A percentile compares a stretch with the other conserved stretches of the same genome.
These are phyloP conservation scores for Bromus sterilis DNA, from an alignment of 176 grass and related monocot species.

Conservation along the genomic window DNA sequence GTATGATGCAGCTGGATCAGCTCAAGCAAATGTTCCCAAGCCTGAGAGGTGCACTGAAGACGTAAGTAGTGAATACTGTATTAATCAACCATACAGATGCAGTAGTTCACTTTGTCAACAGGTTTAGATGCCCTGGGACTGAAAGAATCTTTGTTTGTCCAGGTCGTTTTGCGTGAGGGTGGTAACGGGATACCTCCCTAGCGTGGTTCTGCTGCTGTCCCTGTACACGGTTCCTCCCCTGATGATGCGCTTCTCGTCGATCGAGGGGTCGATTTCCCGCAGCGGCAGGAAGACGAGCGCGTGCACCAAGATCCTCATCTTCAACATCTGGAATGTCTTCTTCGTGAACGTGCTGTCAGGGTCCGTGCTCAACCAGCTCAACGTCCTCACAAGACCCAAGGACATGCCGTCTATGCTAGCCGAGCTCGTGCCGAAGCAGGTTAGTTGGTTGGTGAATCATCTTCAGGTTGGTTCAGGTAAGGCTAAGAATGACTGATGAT, in stretches of 20 bases:
- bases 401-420: conserved; percentile 78
- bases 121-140: neutral
- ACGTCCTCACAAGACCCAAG: conserved; percentile 65
- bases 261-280: conserved; percentile 82
- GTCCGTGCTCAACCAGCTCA: conserved; percentile 58
- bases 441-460: no score
- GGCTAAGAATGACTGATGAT: no score
- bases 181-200: conserved; percentile 88
- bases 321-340: conserved; percentile 91
- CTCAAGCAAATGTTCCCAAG: conserved; percentile 46
- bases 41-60: conserved; percentile 40
- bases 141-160: neutral
- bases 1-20: conserved; percentile 71
- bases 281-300: conserved; percentile 82
- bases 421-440: conserved; percentile 88
- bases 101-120: neutral
- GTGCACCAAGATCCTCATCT: conserved; percentile 75
- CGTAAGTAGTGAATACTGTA: conserved; percentile 39
- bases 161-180: conserved; percentile 58
- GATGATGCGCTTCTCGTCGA: conserved; percentile 84
- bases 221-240: conserved; percentile 78
- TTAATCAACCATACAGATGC: neutral
- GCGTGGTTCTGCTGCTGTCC: conserved; percentile 70
- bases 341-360: conserved; percentile 94
- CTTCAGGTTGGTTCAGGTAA: no score